Conservation (phyloP, 2,329 filamentous ascomycete species). For the Clonostachys rosea region DNA sequence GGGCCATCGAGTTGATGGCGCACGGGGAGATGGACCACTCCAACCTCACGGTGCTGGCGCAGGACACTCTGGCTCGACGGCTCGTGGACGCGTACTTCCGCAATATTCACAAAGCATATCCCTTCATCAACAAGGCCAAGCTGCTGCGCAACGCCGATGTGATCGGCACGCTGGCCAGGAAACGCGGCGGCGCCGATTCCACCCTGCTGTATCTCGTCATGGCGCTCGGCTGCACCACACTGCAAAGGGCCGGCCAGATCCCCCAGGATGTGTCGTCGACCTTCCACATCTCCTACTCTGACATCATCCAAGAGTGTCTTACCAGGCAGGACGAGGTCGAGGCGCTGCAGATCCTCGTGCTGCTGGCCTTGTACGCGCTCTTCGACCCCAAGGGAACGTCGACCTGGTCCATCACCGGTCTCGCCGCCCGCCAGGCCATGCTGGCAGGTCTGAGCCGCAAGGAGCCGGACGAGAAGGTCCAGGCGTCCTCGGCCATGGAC, state of each 20-base stretch:
- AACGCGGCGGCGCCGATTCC: conserved; percentile 18
- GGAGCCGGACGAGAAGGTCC: neutral
- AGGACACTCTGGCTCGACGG: conserved; percentile 16
- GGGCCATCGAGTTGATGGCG: neutral
- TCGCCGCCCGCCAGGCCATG: conserved; percentile 30
- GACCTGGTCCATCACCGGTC: conserved; percentile 31
- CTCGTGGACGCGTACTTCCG: conserved; percentile 38
- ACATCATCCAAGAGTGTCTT: conserved; percentile 33
- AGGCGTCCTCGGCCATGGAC: conserved; percentile 13
- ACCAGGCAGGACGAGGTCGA: conserved; percentile 21
- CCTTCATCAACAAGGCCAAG: conserved; percentile 31
- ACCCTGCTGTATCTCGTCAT: conserved; percentile 35
- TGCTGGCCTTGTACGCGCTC: conserved; percentile 34
- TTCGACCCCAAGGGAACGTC: conserved; percentile 32
- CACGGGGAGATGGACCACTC: too few relatives aligned
- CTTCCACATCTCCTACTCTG: conserved; percentile 30
- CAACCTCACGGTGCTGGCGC: neutral
- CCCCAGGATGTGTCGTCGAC: conserved; percentile 21
- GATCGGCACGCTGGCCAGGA: conserved; percentile 12
- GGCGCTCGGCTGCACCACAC: conserved; percentile 37
- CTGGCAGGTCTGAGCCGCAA: conserved; percentile 27
- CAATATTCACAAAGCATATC: conserved; percentile 37
- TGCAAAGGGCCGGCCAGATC: conserved; percentile 34
- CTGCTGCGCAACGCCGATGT: conserved; percentile 25
- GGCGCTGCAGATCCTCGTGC: conserved; percentile 31